These are phyloP conservation scores for Zymoseptoria tritici DNA, from an alignment of 2,329 filamentous ascomycete genomes.

Conservation along the genomic window DNA sequence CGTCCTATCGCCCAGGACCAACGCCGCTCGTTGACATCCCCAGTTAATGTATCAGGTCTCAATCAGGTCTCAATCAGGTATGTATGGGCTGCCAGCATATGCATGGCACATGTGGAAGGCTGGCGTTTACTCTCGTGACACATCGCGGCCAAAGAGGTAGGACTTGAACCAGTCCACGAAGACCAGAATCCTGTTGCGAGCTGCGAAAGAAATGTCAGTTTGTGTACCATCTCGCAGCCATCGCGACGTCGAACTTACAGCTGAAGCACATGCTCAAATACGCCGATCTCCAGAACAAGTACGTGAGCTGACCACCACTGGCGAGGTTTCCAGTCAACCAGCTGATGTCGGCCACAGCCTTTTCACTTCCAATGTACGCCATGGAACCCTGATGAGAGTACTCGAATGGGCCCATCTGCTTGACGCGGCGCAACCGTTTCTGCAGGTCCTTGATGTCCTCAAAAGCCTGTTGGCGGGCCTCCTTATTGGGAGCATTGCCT, in stretches of 20 bases:
- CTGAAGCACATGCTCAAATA: constrained; percentile 99
- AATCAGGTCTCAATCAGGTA: not conserved
- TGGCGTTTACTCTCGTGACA: constrained; percentile 63
- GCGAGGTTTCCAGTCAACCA: constrained; percentile 98
- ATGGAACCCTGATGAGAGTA: constrained; percentile 96
- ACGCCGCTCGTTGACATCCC: too few relatives aligned
- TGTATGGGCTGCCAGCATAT: too few relatives aligned
- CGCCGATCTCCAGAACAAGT: constrained; percentile 95
- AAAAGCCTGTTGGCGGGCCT: constrained; percentile 49
- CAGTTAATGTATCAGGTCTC: not conserved
- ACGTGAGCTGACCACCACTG: constrained; percentile 79
- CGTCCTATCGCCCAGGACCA: too few relatives aligned
- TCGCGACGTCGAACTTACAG: too few relatives aligned
- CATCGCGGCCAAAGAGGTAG: constrained; percentile 91
- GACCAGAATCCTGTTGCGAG: constrained; percentile 89
- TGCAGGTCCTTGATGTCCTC: constrained; percentile 79
- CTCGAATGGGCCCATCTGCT: constrained; percentile 94
- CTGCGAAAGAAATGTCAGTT: constrained; percentile 40
- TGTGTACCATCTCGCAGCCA: too few relatives aligned
- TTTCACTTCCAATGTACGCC: constrained; percentile 96
- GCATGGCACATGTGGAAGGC: too few relatives aligned
- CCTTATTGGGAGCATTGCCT: constrained; percentile 60
- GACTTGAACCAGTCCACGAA: constrained; percentile 94
- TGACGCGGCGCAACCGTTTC: constrained; percentile 78
- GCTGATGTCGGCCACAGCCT: constrained; percentile 92